phyloP scores from a whole-genome alignment of 169 alveolate genomes.

The Babesia caballi region DNA sequence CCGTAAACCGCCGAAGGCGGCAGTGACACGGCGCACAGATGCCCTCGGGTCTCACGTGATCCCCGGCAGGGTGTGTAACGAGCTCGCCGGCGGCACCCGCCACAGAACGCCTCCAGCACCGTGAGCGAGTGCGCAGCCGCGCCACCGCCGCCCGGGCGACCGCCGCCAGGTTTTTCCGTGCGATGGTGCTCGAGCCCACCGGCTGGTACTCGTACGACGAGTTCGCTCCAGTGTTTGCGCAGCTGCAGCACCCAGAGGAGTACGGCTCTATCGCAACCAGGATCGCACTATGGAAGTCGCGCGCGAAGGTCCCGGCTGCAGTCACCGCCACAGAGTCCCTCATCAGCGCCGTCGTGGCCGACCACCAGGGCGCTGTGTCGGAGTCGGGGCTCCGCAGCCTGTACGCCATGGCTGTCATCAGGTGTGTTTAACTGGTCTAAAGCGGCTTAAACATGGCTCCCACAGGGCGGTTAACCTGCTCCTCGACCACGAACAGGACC shows the following conservation, averaged over 20 bases:
- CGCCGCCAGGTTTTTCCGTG: no score
- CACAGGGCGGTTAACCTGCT: slow-evolving; percentile 58
- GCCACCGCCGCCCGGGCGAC: no score
- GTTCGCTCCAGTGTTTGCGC: slow-evolving; percentile 33
- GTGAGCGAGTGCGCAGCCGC: no score
- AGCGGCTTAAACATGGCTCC: not conserved
- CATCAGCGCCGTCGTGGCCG: slow-evolving; percentile 37
- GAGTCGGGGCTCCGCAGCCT: slow-evolving; percentile 21
- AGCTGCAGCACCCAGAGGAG: slow-evolving; percentile 38
- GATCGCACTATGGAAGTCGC: slow-evolving; percentile 54
- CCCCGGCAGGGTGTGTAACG: no score
- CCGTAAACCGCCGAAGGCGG: no score
- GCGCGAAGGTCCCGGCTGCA: slow-evolving; percentile 64
- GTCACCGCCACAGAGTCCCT: slow-evolving; percentile 48
- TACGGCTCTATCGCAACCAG: slow-evolving; percentile 38
- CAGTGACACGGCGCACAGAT: no score
- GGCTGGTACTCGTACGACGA: slow-evolving; percentile 61
- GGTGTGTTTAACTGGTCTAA: slow-evolving; percentile 3
- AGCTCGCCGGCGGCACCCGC: no score
- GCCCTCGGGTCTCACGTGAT: no score
- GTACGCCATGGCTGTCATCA: slow-evolving; percentile 51
- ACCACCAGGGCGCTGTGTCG: slow-evolving; percentile 14
- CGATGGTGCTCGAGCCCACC: slow-evolving; percentile 51
- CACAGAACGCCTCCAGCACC: no score
- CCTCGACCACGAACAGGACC: slow-evolving; percentile 61